phyloP scores from a whole-genome alignment of 352 stramenopile genomes.

The Pythium sukuiense region DNA sequence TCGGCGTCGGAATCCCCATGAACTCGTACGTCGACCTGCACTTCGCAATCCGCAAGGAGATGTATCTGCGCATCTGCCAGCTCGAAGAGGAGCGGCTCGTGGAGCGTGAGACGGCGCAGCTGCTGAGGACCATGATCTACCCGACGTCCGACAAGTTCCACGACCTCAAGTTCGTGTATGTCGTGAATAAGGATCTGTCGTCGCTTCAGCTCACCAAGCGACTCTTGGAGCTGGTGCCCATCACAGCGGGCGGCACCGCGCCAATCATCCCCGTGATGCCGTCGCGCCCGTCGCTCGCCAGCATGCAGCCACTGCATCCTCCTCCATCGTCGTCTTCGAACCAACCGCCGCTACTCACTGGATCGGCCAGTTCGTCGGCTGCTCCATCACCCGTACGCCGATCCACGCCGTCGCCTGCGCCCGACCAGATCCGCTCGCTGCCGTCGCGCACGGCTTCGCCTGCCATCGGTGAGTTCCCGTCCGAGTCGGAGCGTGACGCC shows the following conservation, averaged over 20 bases:
- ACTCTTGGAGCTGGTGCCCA: slow-evolving; percentile 69
- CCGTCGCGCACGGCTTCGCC: slow-evolving; percentile 12
- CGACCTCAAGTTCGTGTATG: slow-evolving; percentile 88
- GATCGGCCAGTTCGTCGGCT: slow-evolving; percentile 20
- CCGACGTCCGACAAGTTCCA: slow-evolving; percentile 82
- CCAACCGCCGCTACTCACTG: neutral
- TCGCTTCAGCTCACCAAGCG: slow-evolving; percentile 76
- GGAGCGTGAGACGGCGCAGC: slow-evolving; percentile 63
- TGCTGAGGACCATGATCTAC: slow-evolving; percentile 78
- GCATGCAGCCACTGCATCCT: slow-evolving; percentile 12
- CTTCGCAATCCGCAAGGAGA: slow-evolving; percentile 86
- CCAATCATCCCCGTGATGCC: slow-evolving; percentile 31
- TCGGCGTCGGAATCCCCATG: slow-evolving; percentile 45
- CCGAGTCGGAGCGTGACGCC: slow-evolving; percentile 5
- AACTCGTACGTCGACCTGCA: slow-evolving; percentile 84
- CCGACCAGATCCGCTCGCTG: slow-evolving; percentile 2
- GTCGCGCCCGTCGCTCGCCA: slow-evolving; percentile 19
- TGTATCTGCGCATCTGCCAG: slow-evolving; percentile 81
- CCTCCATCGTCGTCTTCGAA: slow-evolving; percentile 4
- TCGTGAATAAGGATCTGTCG: slow-evolving; percentile 84
- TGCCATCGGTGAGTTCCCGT: slow-evolving; percentile 5
- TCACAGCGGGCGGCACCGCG: slow-evolving; percentile 35
- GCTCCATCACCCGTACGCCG: slow-evolving; percentile 16
- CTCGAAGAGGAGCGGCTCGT: slow-evolving; percentile 77
- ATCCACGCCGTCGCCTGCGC: slow-evolving; percentile 7